Evolutionary conservation across 441 rosid genomes (phyloP).

Genomic region (Manihot esculenta): DNA sequence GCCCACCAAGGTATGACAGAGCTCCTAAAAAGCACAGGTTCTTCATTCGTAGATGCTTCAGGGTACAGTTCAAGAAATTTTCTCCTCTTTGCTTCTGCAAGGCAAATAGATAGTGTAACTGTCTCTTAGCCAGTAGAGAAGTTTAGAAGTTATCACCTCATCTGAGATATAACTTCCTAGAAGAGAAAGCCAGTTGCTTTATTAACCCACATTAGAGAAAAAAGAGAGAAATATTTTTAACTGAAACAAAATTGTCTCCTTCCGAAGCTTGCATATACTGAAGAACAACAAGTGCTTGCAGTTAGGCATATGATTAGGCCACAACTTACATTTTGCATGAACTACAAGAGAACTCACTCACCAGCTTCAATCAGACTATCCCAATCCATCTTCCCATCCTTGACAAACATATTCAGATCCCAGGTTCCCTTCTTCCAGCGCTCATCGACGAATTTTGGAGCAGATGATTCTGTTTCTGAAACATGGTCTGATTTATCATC

Average conservation of each 20-base stretch:
- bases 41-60: constrained; percentile 45
- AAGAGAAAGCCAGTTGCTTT: too few relatives aligned
- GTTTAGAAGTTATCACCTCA: too few relatives aligned
- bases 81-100: constrained; percentile 61
- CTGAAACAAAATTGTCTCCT: too few relatives aligned
- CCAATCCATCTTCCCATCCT: constrained; percentile 53
- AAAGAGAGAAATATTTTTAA: too few relatives aligned
- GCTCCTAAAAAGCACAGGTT: constrained; percentile 52
- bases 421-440: constrained; percentile 54
- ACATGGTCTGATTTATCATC: constrained; percentile 19
- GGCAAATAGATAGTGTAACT: constrained; percentile 2
- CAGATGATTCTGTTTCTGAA: constrained; percentile 22
- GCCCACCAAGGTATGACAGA: constrained; percentile 63
- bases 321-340: too few relatives aligned
- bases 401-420: constrained; percentile 57
- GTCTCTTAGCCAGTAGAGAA: too few relatives aligned
- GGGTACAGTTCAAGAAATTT: constrained; percentile 47
- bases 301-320: too few relatives aligned
- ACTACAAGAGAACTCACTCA: neutral
- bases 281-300: too few relatives aligned
- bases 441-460: constrained; percentile 32
- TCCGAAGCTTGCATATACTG: too few relatives aligned
- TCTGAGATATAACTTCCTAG: too few relatives aligned
- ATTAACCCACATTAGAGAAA: too few relatives aligned
- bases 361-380: constrained; percentile 48